phyloP scores from a whole-genome alignment of 106 monocot species.

The Agapanthus africanus region DNA sequence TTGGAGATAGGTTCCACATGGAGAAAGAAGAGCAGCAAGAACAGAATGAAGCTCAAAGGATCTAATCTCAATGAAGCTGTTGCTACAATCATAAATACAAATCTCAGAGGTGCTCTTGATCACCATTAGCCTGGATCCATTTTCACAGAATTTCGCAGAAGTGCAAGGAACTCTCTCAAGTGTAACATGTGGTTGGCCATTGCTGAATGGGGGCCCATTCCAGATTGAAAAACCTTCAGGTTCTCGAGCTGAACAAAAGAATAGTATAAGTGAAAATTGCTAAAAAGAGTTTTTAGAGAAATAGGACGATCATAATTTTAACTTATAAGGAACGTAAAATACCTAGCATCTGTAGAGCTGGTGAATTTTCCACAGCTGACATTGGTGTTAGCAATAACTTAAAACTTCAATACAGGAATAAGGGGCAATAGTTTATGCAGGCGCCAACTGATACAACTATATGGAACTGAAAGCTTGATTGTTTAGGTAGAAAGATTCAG shows the following conservation, averaged over 20 bases:
- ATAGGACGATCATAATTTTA: not conserved
- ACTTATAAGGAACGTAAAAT: no score
- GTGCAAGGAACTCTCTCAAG: conserved; percentile 63
- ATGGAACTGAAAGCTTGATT: not conserved
- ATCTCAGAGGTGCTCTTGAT: conserved; percentile 40
- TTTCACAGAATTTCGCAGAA: conserved; percentile 56
- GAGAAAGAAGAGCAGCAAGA: conserved; percentile 51
- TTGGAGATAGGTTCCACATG: conserved; percentile 73
- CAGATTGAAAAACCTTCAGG: conserved; percentile 78
- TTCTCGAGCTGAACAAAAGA: conserved; percentile 49
- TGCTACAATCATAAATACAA: conserved; percentile 53
- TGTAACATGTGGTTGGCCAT: conserved; percentile 43
- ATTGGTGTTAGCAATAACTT: conserved; percentile 2
- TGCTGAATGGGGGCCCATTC: conserved; percentile 72
- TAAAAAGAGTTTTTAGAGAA: not conserved
- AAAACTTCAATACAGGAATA: not conserved
- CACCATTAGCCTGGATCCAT: conserved; percentile 68
- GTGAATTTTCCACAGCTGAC: conserved; percentile 9
- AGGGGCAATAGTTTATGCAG: not conserved
- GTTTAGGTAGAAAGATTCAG: not conserved
- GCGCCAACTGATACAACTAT: not conserved
- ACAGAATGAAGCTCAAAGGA: conserved; percentile 64
- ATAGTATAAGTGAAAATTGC: not conserved
- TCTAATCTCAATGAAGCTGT: conserved; percentile 41
- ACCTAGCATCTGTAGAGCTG: conserved; percentile 38